Evolutionary conservation across 2,329 filamentous ascomycete genomes (phyloP).

Genomic region (Byssothecium circinans): DNA sequence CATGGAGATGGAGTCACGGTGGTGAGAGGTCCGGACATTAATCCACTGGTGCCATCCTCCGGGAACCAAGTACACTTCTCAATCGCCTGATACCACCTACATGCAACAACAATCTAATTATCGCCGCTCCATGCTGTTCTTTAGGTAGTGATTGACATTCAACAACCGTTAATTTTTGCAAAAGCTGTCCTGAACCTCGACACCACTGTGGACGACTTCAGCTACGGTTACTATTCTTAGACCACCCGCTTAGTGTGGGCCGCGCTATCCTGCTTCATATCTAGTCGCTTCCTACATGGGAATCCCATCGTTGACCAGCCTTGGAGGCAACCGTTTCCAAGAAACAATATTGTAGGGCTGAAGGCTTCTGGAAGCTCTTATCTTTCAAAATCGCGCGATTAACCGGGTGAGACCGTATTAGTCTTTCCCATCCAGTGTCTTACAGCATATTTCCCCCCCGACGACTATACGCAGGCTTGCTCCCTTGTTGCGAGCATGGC

Average conservation of each 20-base stretch:
- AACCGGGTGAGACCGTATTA: not conserved
- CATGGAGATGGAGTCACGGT: no score
- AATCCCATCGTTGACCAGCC: slow-evolving; percentile 9
- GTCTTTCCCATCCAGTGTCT: not conserved
- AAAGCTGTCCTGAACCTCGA: not conserved
- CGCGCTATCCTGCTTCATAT: not conserved
- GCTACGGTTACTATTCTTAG: slow-evolving; percentile 3
- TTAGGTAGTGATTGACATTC: not conserved
- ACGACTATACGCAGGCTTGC: no score
- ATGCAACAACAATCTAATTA: not conserved
- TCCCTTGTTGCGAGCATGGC: no score
- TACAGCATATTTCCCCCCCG: not conserved
- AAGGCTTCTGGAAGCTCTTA: slow-evolving; percentile 17
- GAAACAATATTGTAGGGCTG: slow-evolving; percentile 17
- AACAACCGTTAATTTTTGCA: no score
- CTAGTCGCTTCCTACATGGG: not conserved
- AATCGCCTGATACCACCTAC: not conserved
- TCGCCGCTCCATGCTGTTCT: not conserved
- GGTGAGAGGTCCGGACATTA: not conserved
- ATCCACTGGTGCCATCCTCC: no score
- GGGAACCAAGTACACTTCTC: no score
- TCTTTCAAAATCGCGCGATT: not conserved
- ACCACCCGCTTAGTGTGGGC: not conserved
- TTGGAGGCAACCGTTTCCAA: slow-evolving; percentile 5
- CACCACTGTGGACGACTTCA: not conserved